Conservation (phyloP, 2,329 filamentous ascomycete species). For the Hymenoscyphus scutula region DNA sequence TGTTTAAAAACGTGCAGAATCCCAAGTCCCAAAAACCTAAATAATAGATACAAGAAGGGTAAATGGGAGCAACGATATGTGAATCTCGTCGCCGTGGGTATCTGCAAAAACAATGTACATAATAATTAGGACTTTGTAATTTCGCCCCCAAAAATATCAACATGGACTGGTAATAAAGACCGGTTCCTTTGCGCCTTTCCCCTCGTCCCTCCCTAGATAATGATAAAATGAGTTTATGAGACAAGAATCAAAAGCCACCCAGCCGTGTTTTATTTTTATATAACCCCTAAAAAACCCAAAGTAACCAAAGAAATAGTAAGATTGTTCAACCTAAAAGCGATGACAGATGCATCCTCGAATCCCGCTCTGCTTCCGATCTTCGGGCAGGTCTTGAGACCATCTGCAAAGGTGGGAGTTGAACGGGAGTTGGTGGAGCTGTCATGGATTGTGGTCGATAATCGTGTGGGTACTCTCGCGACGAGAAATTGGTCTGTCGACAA, state of each 20-base stretch:
- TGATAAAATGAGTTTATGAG: not conserved
- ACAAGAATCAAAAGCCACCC: not conserved
- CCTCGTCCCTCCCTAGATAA: not conserved
- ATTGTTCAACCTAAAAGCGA: conserved; percentile 29
- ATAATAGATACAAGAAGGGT: not conserved
- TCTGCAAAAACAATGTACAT: not conserved
- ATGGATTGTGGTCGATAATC: conserved; percentile 23
- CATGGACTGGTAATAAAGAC: not conserved
- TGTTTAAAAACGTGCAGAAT: not conserved
- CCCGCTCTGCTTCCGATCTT: conserved; percentile 24
- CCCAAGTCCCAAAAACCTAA: not conserved
- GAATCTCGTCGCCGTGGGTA: not conserved
- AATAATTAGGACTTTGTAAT: not conserved
- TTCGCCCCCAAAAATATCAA: conserved; percentile 1
- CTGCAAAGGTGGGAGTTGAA: conserved; percentile 34
- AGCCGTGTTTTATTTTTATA: not conserved
- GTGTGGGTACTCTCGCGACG: conserved; percentile 25
- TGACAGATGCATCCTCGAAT: conserved; percentile 36
- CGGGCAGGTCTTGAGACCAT: conserved; percentile 10
- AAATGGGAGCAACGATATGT: not conserved
- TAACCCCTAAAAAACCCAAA: not conserved
- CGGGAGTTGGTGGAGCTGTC: conserved; percentile 34
- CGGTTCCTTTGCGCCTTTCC: not conserved
- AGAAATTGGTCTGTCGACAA: conserved; percentile 8
- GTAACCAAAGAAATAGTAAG: not conserved